These are phyloP conservation scores for Colletotrichum tanaceti DNA, from an alignment of 2,329 filamentous ascomycete genomes.

Conservation along the genomic window DNA sequence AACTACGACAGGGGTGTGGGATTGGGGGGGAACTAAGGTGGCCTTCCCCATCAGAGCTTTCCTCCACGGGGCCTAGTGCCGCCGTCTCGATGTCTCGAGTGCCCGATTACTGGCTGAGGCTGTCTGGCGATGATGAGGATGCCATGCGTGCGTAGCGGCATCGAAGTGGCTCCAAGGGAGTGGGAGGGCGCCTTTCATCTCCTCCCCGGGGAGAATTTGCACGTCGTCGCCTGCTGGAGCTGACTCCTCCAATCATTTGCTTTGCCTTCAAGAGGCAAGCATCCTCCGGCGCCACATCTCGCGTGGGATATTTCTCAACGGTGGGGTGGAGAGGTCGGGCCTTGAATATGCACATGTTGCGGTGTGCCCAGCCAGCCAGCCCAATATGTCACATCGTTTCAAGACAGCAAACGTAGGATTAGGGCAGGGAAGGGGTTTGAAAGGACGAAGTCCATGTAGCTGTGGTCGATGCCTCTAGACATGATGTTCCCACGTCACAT, in stretches of 20 bases:
- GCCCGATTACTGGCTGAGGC: slow-evolving; percentile 30
- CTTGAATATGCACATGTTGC: not conserved
- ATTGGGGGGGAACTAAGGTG: too few relatives aligned
- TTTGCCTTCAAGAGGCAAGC: slow-evolving; percentile 26
- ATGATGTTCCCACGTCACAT: not conserved
- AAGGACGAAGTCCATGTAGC: not conserved
- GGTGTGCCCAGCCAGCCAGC: not conserved
- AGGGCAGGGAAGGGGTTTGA: too few relatives aligned
- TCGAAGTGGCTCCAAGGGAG: slow-evolving; percentile 7
- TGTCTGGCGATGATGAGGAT: slow-evolving; percentile 10
- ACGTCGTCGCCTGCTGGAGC: not conserved
- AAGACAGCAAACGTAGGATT: not conserved
- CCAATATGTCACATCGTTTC: not conserved
- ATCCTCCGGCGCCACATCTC: slow-evolving; percentile 10
- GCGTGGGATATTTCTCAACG: not conserved
- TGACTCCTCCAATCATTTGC: slow-evolving; percentile 17
- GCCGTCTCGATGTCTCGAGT: slow-evolving; percentile 17
- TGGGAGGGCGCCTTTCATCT: slow-evolving; percentile 8
- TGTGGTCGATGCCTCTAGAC: not conserved
- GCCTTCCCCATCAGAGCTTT: slow-evolving; percentile 18
- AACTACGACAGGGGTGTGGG: not conserved
- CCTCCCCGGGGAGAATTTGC: not conserved
- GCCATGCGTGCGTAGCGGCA: slow-evolving; percentile 27
- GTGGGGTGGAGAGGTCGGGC: not conserved
- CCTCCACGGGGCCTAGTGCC: slow-evolving; percentile 21